Base-by-base conservation (phyloP, 768 basidiomycete species). In the Crepidotus variabilis region DNA sequence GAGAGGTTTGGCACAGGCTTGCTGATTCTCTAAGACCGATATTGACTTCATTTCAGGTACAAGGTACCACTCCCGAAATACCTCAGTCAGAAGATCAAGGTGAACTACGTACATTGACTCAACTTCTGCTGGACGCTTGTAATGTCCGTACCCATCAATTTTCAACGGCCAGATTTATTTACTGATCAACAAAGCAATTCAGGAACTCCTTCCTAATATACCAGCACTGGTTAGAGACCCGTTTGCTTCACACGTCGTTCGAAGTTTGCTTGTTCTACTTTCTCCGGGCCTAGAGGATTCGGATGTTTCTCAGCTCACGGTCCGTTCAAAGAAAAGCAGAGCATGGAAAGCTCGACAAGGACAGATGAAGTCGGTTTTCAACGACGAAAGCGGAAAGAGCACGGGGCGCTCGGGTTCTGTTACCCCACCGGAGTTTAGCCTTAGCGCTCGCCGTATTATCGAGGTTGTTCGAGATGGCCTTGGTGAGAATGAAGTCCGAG, bases 221-320 rank as follows among this genome's bases (percentile, higher is more conserved):
- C 69, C 84, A 0, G 73, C 77, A 7, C 80, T 95, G 46, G 72
- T 96, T 39, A 85, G 87, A 75, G 86, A 96, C 63, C 86, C 89
- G 32, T 96, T 94, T 64, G 94, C 89, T 34, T 95, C 96, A 0
- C 96, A 98, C 62, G 91, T 94, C 45, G 61, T 96, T 47, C 87
- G 95, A 35, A 84, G 88, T 21, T 71, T 98, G 2, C 79, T 98
- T 13, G 66, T 88, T 4, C 76, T 97, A 45, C 76, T 97, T n/a
- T 85, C 83, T 13, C 90, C 92, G 0, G 71, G 76, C 24, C 64
- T 83, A 1, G 76, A 80, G 3, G 60, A 73, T 13, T 71, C 71
- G 3, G 76, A 78, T 14, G 61, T 63, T 14, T 61, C 71, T 13
- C 72, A 73, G 53, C 74, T 75, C 9, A 67, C 74, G 28, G 59